Conservation (phyloP, 495 filamentous ascomycete species). For the Chaetomium fimeti region DNA sequence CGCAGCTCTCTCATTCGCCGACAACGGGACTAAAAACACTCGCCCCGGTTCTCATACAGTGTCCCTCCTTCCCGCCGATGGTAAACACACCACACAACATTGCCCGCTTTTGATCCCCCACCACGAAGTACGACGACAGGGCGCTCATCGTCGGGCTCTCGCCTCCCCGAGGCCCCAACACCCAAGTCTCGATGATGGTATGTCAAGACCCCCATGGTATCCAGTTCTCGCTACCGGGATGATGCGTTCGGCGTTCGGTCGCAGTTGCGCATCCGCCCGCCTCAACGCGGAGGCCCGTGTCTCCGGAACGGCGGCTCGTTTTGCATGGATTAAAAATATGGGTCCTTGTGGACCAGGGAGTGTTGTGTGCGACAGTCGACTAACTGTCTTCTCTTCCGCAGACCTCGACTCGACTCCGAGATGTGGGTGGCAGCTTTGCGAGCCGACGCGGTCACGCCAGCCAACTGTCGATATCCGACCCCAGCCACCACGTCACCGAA, state of each 20-base stretch:
- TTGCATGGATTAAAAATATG: slow-evolving; percentile 31
- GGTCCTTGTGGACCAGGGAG: slow-evolving; percentile 34
- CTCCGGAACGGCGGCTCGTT: slow-evolving; percentile 23
- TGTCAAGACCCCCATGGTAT: slow-evolving; percentile 23
- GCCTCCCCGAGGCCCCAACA: slow-evolving; percentile 41
- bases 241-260: slow-evolving; percentile 23
- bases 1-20: background rate
- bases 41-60: background rate
- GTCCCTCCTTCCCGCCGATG: slow-evolving; percentile 35
- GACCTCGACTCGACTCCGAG: slow-evolving; percentile 57
- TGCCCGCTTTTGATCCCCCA: slow-evolving; percentile 19
- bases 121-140: slow-evolving; percentile 28
- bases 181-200: slow-evolving; percentile 41
- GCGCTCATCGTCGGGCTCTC: slow-evolving; percentile 32
- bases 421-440: slow-evolving; percentile 55
- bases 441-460: slow-evolving; percentile 55
- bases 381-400: slow-evolving; percentile 33
- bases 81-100: slow-evolving; percentile 34
- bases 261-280: slow-evolving; percentile 14
- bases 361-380: slow-evolving; percentile 16
- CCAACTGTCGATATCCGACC: slow-evolving; percentile 59
- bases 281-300: slow-evolving; percentile 22
- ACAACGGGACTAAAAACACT: background rate
- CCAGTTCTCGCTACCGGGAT: slow-evolving; percentile 7
- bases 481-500: slow-evolving; percentile 94